A percentile compares a stretch with the other conserved stretches of the same genome.
Conservation (phyloP, 2,329 filamentous ascomycete genomes). For the Grosmannia serpens region DNA sequence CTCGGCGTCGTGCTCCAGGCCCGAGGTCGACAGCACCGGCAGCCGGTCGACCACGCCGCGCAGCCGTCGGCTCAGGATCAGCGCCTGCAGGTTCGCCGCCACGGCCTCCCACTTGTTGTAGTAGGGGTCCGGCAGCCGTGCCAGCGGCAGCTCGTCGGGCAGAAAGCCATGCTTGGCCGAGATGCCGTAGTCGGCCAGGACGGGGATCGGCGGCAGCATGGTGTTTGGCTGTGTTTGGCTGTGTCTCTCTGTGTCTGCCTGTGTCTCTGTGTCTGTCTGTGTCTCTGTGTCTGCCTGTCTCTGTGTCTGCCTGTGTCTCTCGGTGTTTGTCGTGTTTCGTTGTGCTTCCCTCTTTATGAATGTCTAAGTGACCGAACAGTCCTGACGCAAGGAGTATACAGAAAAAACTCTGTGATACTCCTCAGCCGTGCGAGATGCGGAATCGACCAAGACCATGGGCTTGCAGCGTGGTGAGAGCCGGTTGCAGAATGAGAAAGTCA, state of each 20-base stretch:
- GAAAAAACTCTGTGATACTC: constrained; percentile 45
- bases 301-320: neutral
- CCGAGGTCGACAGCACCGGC: constrained; percentile 70
- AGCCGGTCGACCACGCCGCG: constrained; percentile 69
- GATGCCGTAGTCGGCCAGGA: constrained; percentile 67
- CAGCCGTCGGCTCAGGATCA: constrained; percentile 76
- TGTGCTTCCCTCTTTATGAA: neutral
- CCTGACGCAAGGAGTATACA: constrained; percentile 57
- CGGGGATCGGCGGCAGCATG: constrained; percentile 51
- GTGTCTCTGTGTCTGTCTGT: constrained; percentile 2
- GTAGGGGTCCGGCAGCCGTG: constrained; percentile 74
- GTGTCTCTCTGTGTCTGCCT: too few relatives aligned
- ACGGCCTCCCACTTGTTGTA: constrained; percentile 93
- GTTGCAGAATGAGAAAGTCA: neutral
- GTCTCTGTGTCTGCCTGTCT: neutral
- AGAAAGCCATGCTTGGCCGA: constrained; percentile 76
- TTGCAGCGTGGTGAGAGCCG: neutral
- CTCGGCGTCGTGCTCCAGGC: constrained; percentile 73
- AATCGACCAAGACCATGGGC: constrained; percentile 24
- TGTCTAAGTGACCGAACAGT: constrained; percentile 16
- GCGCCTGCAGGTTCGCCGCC: constrained; percentile 70
- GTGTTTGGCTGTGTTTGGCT: too few relatives aligned
- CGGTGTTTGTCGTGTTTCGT: constrained; percentile 3
- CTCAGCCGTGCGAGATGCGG: constrained; percentile 44
- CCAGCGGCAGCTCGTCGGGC: constrained; percentile 67